Evolutionary conservation across 441 rosid genomes (phyloP), one percentile per base, ranked within the genome.

Genomic region (Adansonia madagascariensis): DNA sequence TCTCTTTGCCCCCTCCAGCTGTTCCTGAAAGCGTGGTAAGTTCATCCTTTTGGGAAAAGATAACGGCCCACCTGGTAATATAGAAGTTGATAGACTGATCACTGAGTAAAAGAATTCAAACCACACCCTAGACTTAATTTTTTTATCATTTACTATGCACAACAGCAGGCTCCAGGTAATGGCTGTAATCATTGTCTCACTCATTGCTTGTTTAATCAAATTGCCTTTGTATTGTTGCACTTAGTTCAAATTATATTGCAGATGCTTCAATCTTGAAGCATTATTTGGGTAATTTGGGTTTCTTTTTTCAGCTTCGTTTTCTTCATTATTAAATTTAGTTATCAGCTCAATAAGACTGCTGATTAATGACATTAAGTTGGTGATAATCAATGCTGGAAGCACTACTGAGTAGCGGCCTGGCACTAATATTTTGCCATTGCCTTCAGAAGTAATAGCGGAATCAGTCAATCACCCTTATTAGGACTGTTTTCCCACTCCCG

Each of bases 1-100:
- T 90, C 68, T 70, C 94, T 62, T 82, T 90, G 76, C 97, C 94
- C 53, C 97, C 94, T 77, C 89, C 91, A 27, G 89, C 92, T 76
- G 94, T 92, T 77, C 94, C 94, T 47, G 93, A 89, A 82, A 92
- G 90, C 76, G 97, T 90, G 89, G 97, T 92, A 89, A 31, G 91
- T 78, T 14, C 77, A 39, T 57, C 53, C 53, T 12, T 41, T 55
- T 18, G 65, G 75, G 41, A 73, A 52, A 73, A 73, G 20, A 73
- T 41, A 56, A 43, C 8, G 2, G 12, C 18, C 47, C 50, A 15
- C 8, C 6, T 71, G 57, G 24, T 72, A 41, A 39, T 41, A 18
- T 57, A 39, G 4, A 41, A 73, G 66, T 56, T 41, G 65, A 73
- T 57, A 57, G 65, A 18, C 3, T 57, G 66, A 56, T 55, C 31